A percentile compares a stretch with the other conserved stretches of the same genome.
Evolutionary conservation across 139 green algal species (phyloP).

Genomic region (Asterochloris erici): DNA sequence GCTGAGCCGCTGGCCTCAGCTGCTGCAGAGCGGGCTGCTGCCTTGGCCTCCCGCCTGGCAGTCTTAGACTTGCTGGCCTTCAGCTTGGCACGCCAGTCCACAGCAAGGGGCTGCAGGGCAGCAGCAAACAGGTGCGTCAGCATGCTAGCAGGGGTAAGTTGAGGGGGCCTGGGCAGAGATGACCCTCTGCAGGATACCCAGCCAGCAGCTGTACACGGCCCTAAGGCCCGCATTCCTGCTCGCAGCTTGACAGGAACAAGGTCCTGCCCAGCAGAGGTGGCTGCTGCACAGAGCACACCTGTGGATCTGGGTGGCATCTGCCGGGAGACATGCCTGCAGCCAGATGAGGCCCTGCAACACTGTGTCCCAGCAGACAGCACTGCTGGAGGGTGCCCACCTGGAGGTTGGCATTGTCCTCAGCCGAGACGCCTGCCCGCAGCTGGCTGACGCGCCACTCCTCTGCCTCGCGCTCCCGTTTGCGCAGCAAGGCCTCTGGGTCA

Average conservation of each 20-base stretch:
- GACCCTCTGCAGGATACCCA: too few relatives aligned
- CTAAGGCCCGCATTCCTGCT: too few relatives aligned
- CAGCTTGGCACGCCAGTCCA: slow-evolving; percentile 41
- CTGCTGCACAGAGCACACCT: too few relatives aligned
- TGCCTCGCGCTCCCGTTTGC: slow-evolving; percentile 39
- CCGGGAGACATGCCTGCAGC: too few relatives aligned
- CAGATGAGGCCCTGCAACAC: too few relatives aligned
- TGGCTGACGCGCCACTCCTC: slow-evolving; percentile 67
- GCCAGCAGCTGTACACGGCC: too few relatives aligned
- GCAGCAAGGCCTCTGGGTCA: slow-evolving; percentile 42
- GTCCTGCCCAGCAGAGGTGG: too few relatives aligned
- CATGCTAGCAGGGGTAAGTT: too few relatives aligned
- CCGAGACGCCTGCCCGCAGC: slow-evolving; percentile 38
- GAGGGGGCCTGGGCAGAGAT: too few relatives aligned
- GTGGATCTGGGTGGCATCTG: too few relatives aligned
- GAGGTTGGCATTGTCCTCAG: slow-evolving; percentile 68
- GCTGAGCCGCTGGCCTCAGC: background rate
- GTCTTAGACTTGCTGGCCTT: slow-evolving; percentile 20
- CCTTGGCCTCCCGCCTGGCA: slow-evolving; percentile 1
- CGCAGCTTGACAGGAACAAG: too few relatives aligned
- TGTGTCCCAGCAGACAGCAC: background rate
- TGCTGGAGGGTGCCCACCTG: slow-evolving; percentile 25
- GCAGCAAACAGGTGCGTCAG: too few relatives aligned
- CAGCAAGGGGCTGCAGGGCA: slow-evolving; percentile 34
- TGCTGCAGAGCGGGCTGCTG: background rate